phyloP scores from a whole-genome alignment of 176 grass and related monocot species.

The Oropetium thomaeum region DNA sequence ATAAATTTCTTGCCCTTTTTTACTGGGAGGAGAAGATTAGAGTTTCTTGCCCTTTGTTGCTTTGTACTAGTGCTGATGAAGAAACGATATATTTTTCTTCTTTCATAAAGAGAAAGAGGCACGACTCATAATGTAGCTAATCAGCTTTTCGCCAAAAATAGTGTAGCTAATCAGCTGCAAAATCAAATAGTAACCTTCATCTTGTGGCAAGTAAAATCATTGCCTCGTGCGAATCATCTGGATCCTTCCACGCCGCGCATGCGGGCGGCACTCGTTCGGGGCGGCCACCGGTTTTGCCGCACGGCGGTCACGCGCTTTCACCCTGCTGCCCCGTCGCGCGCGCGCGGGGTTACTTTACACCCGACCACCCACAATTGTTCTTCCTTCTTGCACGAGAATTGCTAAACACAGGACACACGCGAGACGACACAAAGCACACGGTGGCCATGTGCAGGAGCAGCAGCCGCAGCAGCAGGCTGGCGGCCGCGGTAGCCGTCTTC shows the following conservation, averaged over 20 bases:
- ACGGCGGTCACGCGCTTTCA: conserved; percentile 19
- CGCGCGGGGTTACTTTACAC: neutral
- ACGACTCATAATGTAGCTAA: too few species aligned
- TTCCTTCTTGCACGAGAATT: neutral
- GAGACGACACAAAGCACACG: neutral
- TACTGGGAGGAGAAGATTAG: too few species aligned
- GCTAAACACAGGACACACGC: neutral
- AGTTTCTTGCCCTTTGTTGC: too few species aligned
- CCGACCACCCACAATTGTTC: too few species aligned
- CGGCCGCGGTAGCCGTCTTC: neutral
- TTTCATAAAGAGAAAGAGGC: too few species aligned
- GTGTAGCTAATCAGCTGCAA: neutral
- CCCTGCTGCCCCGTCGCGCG: neutral
- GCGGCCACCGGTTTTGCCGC: neutral
- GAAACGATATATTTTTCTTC: too few species aligned
- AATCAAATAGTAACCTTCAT: neutral
- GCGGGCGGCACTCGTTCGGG: neutral
- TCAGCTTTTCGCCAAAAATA: too few species aligned
- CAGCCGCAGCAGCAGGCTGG: neutral
- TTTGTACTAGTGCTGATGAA: too few species aligned
- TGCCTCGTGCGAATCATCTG: neutral
- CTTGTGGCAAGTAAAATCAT: too few species aligned
- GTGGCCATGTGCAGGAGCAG: neutral
- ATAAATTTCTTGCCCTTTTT: too few species aligned
- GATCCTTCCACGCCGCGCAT: neutral